Conservation (phyloP, 2,329 filamentous ascomycete species). For the Fusarium sp. region DNA sequence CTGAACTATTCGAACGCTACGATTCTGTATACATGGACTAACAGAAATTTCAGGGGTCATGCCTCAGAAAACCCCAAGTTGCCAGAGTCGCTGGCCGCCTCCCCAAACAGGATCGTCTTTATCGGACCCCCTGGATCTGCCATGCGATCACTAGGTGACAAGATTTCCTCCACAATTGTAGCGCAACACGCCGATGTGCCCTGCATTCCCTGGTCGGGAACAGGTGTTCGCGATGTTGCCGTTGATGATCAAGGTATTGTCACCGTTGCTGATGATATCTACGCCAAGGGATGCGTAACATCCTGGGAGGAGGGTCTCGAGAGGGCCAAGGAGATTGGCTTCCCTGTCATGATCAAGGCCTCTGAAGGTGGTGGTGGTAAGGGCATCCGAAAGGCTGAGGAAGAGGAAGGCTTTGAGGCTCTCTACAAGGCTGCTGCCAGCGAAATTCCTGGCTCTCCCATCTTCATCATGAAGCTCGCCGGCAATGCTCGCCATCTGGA, state of each 20-base stretch:
- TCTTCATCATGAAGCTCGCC: slow-evolving; percentile 99
- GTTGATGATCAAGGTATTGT: slow-evolving; percentile 87
- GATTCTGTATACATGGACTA: slow-evolving; percentile 16
- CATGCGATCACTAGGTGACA: slow-evolving; percentile 99
- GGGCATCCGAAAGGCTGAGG: slow-evolving; percentile 94
- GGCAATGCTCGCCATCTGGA: slow-evolving; percentile 96
- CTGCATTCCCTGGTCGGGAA: slow-evolving; percentile 99
- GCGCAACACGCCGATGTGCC: slow-evolving; percentile 96
- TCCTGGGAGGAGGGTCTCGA: slow-evolving; percentile 89
- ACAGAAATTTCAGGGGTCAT: slow-evolving; percentile 77
- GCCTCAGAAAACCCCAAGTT: slow-evolving; percentile 98
- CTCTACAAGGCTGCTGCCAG: slow-evolving; percentile 96
- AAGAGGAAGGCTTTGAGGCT: slow-evolving; percentile 82
- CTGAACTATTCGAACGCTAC: background rate
- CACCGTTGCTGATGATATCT: slow-evolving; percentile 85
- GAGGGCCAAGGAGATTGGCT: slow-evolving; percentile 90
- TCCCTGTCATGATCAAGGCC: slow-evolving; percentile 99
- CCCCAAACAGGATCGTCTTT: slow-evolving; percentile 98
- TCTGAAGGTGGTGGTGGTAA: slow-evolving; percentile 99
- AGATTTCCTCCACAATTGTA: slow-evolving; percentile 99
- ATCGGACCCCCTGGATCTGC: slow-evolving; percentile 97
- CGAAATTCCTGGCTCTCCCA: slow-evolving; percentile 97
- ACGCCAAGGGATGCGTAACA: slow-evolving; percentile 89
- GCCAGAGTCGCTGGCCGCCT: slow-evolving; percentile 93
- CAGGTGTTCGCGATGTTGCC: slow-evolving; percentile 82